Evolutionary conservation across 163 green algal genomes (phyloP).

Genomic region (Volvox carteri): DNA sequence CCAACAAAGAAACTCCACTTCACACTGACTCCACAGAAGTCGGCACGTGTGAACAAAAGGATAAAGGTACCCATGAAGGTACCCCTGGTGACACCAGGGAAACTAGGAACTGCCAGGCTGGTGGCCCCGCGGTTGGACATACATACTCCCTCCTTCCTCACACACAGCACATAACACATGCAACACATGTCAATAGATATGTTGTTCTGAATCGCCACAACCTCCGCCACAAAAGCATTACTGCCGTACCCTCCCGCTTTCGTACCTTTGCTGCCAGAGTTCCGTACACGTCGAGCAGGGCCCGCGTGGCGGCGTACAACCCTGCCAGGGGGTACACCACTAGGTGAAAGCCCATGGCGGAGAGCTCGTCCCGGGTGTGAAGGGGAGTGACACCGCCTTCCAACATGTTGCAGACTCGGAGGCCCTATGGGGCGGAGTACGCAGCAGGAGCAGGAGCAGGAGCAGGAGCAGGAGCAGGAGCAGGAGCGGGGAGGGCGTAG

Average conservation of each 20-base stretch:
- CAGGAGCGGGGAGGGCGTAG: too few relatives aligned
- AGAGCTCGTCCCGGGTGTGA: conserved; percentile 73
- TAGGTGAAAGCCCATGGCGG: conserved; percentile 84
- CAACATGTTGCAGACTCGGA: conserved; percentile 82
- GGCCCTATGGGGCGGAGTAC: conserved; percentile 56
- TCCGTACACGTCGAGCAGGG: conserved; percentile 66
- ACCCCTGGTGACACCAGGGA: background rate
- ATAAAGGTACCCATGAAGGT: background rate
- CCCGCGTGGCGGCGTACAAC: conserved; percentile 64
- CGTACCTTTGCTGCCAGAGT: conserved; percentile 54
- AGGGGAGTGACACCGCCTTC: conserved; percentile 84
- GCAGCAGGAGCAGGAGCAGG: background rate
- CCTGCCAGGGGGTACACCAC: conserved; percentile 77
- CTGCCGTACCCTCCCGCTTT: too few relatives aligned
- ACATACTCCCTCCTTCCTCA: background rate
- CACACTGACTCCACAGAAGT: background rate
- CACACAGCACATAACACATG: background rate
- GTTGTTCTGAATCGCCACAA: too few relatives aligned
- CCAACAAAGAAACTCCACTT: background rate
- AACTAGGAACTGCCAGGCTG: background rate
- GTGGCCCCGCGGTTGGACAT: background rate
- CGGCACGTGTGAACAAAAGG: background rate
- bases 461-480: background rate
- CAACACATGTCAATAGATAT: background rate
- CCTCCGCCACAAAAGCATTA: too few relatives aligned